Evolutionary conservation across 1,284 basidiomycete species (phyloP).

Genomic region (Rugosomyces carneus): DNA sequence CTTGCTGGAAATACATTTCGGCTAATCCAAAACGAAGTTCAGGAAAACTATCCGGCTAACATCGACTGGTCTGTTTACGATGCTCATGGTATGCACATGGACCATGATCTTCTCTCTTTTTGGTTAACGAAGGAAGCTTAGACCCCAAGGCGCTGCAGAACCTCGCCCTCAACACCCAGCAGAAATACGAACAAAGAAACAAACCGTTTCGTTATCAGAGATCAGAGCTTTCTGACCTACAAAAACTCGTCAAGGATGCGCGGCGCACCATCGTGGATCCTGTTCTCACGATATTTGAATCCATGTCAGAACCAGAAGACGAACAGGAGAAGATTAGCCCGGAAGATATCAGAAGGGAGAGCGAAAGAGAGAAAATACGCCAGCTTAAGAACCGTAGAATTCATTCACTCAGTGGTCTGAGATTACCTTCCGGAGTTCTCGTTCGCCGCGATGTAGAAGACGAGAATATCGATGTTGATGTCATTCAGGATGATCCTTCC

Average conservation of each 20-base stretch:
- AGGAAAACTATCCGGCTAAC: conserved; percentile 32
- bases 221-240: conserved; percentile 51
- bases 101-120: not conserved
- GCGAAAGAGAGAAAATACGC: conserved; percentile 46
- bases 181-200: conserved; percentile 30
- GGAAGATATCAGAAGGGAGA: conserved; percentile 35
- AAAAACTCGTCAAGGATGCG: conserved; percentile 51
- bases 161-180: conserved; percentile 33
- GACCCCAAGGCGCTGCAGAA: conserved; percentile 38
- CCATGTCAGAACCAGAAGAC: conserved; percentile 34
- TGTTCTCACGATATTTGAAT: conserved; percentile 38
- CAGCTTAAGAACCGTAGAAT: conserved; percentile 51
- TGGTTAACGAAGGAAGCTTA: conserved; percentile 13
- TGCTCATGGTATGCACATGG: conserved; percentile 34
- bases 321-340: conserved; percentile 31
- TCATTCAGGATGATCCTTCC: conserved; percentile 27
- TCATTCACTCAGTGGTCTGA: conserved; percentile 28
- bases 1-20: conserved; percentile 34
- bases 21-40: conserved; percentile 36
- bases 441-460: conserved; percentile 51
- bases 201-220: conserved; percentile 34
- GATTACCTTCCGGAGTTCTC: conserved; percentile 34
- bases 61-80: conserved; percentile 50
- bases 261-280: conserved; percentile 54
- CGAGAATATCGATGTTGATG: conserved; percentile 55